These are phyloP conservation scores for Globisporangium cylindrosporum DNA, from an alignment of 352 stramenopile genomes.

Conservation along the genomic window DNA sequence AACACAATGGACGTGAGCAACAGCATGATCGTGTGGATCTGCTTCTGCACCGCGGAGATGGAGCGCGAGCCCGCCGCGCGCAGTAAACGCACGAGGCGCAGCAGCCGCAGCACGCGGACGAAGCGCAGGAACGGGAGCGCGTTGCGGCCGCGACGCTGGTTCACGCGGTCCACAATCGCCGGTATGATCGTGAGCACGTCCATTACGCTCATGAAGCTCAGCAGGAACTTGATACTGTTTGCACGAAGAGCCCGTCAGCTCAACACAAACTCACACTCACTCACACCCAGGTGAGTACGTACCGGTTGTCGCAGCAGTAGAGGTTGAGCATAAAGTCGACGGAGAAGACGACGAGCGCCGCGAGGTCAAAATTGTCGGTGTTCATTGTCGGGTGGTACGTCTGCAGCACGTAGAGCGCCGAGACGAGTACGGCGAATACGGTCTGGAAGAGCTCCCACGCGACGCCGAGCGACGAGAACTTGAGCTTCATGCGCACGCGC, in stretches of 20 bases:
- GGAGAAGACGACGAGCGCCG: conserved; percentile 43
- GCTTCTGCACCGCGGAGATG: conserved; percentile 60
- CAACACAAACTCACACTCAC: background rate
- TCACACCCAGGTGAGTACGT: background rate
- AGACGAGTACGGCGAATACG: conserved; percentile 48
- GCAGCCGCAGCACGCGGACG: conserved; percentile 51
- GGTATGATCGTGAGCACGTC: conserved; percentile 62
- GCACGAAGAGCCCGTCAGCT: background rate
- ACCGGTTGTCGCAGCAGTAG: conserved; percentile 62
- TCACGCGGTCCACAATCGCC: conserved; percentile 38
- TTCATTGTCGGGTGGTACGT: conserved; percentile 36
- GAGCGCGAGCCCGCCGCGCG: conserved; percentile 40
- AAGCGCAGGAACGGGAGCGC: conserved; percentile 60
- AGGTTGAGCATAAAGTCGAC: conserved; percentile 60
- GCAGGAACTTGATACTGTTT: conserved; percentile 27
- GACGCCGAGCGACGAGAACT: conserved; percentile 44
- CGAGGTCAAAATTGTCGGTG: conserved; percentile 32
- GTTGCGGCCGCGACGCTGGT: conserved; percentile 5
- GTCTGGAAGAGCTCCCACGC: conserved; percentile 65
- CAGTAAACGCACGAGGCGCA: conserved; percentile 52
- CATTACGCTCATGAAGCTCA: conserved; percentile 58
- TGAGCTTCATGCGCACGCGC: conserved; percentile 58
- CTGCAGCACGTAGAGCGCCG: conserved; percentile 45
- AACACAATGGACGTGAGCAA: conserved; percentile 66
- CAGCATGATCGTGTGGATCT: conserved; percentile 63